phyloP scores from a whole-genome alignment of 257 asterid species.

The Nyctanthes arbortristis region DNA sequence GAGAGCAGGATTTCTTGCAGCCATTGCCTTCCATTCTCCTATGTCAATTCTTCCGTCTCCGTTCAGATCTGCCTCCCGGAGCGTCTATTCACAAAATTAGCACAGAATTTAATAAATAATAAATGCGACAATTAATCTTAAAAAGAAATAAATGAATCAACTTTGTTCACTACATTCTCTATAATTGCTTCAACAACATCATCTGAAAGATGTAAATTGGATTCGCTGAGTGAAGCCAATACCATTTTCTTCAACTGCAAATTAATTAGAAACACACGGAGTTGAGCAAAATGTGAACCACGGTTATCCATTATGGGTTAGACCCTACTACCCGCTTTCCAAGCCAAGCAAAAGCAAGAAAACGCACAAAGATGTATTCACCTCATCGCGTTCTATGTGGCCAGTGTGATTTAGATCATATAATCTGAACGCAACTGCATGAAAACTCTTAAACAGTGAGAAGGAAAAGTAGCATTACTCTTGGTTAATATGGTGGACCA shows the following conservation, averaged over 20 bases:
- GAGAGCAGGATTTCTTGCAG: constrained; percentile 75
- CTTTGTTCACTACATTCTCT: constrained; percentile 48
- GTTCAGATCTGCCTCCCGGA: constrained; percentile 57
- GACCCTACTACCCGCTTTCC: not conserved
- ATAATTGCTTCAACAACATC: constrained; percentile 60
- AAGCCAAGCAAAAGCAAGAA: not conserved
- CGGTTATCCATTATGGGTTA: not conserved
- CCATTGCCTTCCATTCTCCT: constrained; percentile 86
- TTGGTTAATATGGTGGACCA: not conserved
- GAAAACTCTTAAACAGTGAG: constrained; percentile 23
- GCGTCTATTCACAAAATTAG: constrained; percentile 37
- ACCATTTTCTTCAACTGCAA: constrained; percentile 70
- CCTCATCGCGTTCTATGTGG: constrained; percentile 68
- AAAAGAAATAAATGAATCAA: too few species aligned
- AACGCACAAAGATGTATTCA: constrained; percentile 24
- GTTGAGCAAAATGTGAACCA: not conserved
- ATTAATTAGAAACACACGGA: not conserved
- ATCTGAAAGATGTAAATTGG: constrained; percentile 47
- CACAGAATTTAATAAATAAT: not conserved
- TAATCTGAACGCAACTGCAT: constrained; percentile 67
- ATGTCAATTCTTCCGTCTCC: constrained; percentile 85
- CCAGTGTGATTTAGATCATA: constrained; percentile 65
- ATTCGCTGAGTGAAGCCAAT: constrained; percentile 56
- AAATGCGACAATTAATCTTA: too few species aligned
- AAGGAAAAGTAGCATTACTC: not conserved